Base-by-base conservation (phyloP, 495 filamentous ascomycete genomes). In the Lasiosphaeria miniovina region DNA sequence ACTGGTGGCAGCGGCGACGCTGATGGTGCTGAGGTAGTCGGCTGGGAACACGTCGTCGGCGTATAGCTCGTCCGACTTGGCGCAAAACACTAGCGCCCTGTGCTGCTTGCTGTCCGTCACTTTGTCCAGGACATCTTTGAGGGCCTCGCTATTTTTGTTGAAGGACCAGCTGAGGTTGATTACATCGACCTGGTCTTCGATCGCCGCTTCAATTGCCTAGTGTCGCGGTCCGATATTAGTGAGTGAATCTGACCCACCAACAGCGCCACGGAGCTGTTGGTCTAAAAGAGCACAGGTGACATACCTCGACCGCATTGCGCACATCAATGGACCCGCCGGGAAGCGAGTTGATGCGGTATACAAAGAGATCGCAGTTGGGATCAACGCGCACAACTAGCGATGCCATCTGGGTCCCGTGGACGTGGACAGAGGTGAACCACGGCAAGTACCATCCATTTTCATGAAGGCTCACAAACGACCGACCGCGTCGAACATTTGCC, bases 111-210 rank as follows among this genome's bases (percentile, higher is more conserved):
- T 24, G 36, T 45, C 38, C 14, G 54, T 41, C 10, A 40, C 54
- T 4, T 56, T 56, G 9, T 56, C 53, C 12, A 55, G 46, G 40
- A 41, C 54, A 8, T 56, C 40, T 15, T 48, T 32, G 40, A 56
- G 17, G 6, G 40, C 31, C 12, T 56, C 40, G 4, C 31, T 45
- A 41, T 48, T 46, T 36, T 45, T 55, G 54, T 56, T 48, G 43
- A 56, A 46, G 35, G 54, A 46, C 54, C 54, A 56, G 54, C 54
- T 56, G 54, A 46, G 40, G 41, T 56, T 56, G 40, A 56, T 56
- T 4, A 56, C 3, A 31, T 56, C 54, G 6, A 56, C 54, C n/a
- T 56, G n/a, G 38, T 56, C 40, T 11, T 46, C 38, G 11, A 56
- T 32, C 11, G 54, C 54, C 12, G 38, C 54, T 35, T 56, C 40